Evolutionary conservation across 768 basidiomycete genomes (phyloP).

Genomic region (Leccinum broughii): DNA sequence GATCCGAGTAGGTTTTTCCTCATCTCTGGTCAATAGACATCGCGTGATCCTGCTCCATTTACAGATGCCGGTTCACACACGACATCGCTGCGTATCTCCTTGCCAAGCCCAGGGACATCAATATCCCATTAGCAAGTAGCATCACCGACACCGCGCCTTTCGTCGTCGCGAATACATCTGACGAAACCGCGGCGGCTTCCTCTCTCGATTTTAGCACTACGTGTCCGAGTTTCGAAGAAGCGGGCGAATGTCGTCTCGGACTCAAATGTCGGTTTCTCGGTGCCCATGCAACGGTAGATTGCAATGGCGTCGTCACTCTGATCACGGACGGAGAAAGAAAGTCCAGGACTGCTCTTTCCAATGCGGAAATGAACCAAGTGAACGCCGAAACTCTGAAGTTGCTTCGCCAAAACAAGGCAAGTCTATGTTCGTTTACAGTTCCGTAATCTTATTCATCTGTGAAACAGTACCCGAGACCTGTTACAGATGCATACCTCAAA

Average conservation of each 20-base stretch:
- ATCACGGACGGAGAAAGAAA: constrained; percentile 61
- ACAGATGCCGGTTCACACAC: constrained; percentile 79
- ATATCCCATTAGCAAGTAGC: constrained; percentile 47
- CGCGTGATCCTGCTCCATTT: not conserved
- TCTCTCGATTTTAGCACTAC: constrained; percentile 26
- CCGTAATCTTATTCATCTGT: not conserved
- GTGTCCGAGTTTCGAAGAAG: constrained; percentile 31
- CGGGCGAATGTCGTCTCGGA: constrained; percentile 46
- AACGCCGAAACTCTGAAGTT: constrained; percentile 56
- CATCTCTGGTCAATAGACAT: not conserved
- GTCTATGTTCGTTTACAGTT: constrained; percentile 8
- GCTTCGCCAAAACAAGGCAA: constrained; percentile 69
- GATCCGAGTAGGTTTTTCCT: constrained; percentile 49
- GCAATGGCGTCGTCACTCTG: constrained; percentile 45
- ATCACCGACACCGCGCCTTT: constrained; percentile 55
- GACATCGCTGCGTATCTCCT: constrained; percentile 74
- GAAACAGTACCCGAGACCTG: constrained; percentile 62
- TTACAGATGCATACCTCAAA: constrained; percentile 60
- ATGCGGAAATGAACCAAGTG: constrained; percentile 71
- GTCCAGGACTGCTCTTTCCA: constrained; percentile 43
- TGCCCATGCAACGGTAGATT: constrained; percentile 60
- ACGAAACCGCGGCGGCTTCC: not conserved
- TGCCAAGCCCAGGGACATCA: constrained; percentile 73
- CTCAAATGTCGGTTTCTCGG: constrained; percentile 91
- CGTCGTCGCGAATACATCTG: constrained; percentile 27